Percentiles rank a stretch among this genome's conserved stretches.
These are phyloP conservation scores for Solanum etuberosum DNA, from an alignment of 257 asterid genomes.

Conservation along the genomic window DNA sequence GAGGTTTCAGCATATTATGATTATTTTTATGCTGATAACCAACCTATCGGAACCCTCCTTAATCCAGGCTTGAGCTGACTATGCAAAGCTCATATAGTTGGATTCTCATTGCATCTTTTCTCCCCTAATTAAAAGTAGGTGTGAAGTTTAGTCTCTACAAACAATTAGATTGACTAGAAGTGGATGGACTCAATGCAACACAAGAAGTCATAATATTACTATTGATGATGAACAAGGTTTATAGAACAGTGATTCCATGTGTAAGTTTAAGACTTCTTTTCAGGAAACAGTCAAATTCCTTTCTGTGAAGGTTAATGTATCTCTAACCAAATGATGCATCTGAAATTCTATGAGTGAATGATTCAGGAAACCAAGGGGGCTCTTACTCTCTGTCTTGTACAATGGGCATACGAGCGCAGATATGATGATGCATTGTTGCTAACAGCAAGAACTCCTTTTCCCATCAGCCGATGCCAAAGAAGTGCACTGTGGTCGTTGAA, in stretches of 20 bases:
- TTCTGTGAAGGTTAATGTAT: neutral
- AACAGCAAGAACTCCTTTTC: conserved; percentile 64
- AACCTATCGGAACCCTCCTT: neutral
- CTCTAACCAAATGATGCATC: neutral
- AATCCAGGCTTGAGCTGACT: neutral
- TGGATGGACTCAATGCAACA: neutral
- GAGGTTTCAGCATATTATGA: neutral
- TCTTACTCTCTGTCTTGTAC: conserved; percentile 67
- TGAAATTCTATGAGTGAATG: neutral
- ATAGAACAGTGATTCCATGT: neutral
- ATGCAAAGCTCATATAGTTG: neutral
- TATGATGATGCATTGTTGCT: conserved; percentile 37
- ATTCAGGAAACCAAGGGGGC: neutral
- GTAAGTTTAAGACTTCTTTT: neutral
- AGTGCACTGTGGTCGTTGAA: conserved; percentile 50
- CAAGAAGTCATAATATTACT: neutral
- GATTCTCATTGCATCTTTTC: neutral
- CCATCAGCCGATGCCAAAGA: conserved; percentile 94
- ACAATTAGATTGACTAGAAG: neutral
- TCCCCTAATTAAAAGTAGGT: neutral
- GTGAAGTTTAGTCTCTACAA: neutral
- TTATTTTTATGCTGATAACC: neutral
- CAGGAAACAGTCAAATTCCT: neutral
- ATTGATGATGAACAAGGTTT: neutral
- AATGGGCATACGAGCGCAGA: conserved; percentile 80